These are phyloP conservation scores for Coemansia sp. DNA, from an alignment of 192 early-diverging fungal genomes.

Conservation along the genomic window DNA sequence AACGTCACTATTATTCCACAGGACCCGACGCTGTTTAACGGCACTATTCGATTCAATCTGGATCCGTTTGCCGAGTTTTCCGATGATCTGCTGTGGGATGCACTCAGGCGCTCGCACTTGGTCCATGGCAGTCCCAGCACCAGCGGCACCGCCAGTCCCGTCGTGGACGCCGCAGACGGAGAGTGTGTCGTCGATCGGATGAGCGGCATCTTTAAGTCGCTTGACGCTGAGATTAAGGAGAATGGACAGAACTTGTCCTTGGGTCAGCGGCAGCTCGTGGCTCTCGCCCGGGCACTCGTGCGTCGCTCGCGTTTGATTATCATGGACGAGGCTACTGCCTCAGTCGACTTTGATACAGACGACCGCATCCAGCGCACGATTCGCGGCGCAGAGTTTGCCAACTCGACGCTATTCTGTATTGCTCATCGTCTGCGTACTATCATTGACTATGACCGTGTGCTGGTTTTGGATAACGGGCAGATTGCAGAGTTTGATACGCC, in stretches of 20 bases:
- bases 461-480: constrained; percentile 79
- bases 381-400: constrained; percentile 68
- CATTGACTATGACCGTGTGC: constrained; percentile 80
- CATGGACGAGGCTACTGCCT: constrained; percentile 90
- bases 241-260: constrained; percentile 80
- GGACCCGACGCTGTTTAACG: constrained; percentile 81
- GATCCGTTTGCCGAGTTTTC: constrained; percentile 83
- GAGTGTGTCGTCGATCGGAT: constrained; percentile 11
- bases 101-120: constrained; percentile 76
- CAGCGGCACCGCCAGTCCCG: background rate
- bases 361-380: constrained; percentile 87
- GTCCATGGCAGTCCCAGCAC: constrained; percentile 29
- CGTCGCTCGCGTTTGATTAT: constrained; percentile 71
- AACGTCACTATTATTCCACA: constrained; percentile 90
- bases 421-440: constrained; percentile 91
- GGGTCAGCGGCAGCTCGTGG: constrained; percentile 79
- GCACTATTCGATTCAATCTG: constrained; percentile 83
- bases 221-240: constrained; percentile 79
- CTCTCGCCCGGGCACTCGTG: constrained; percentile 77
- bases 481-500: constrained; percentile 86
- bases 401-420: constrained; percentile 81
- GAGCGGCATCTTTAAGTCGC: constrained; percentile 28
- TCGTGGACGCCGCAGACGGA: background rate
- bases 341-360: constrained; percentile 87
- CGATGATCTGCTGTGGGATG: constrained; percentile 79